Percentiles rank a stretch among this genome's conserved stretches.
Conservation (phyloP, 495 filamentous ascomycete genomes). For the Xylaria bambusicola region DNA sequence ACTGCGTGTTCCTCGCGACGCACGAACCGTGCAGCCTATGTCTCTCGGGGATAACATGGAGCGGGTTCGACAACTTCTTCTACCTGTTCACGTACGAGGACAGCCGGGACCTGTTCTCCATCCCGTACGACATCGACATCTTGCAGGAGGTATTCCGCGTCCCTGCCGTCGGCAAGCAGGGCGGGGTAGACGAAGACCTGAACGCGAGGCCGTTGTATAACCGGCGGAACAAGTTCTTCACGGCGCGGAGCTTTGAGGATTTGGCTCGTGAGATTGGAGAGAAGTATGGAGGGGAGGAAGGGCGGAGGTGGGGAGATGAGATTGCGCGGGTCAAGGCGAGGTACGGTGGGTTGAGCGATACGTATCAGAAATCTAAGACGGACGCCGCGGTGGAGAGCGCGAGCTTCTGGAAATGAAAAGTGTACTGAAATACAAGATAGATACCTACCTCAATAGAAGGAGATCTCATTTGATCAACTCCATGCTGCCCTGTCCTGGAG, state of each 20-base stretch:
- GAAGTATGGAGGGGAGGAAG: conserved; percentile 21
- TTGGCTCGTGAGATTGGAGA: conserved; percentile 32
- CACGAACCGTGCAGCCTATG: conserved; percentile 48
- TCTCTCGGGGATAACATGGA: conserved; percentile 45
- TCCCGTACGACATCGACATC: conserved; percentile 46
- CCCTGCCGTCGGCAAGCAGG: conserved; percentile 7
- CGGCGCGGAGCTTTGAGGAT: conserved; percentile 37
- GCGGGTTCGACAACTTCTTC: conserved; percentile 46
- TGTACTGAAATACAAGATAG: no score
- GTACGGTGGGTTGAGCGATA: conserved; percentile 38
- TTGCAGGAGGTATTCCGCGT: conserved; percentile 45
- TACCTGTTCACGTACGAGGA: conserved; percentile 50
- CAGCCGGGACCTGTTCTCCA: conserved; percentile 40
- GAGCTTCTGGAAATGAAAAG: conserved; percentile 42
- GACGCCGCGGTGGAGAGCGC: conserved; percentile 37
- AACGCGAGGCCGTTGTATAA: conserved; percentile 40
- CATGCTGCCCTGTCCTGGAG: no score
- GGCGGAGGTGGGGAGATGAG: conserved; percentile 26
- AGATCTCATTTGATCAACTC: no score
- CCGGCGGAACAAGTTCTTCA: conserved; percentile 43
- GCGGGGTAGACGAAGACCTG: conserved; percentile 21
- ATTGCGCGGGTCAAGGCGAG: conserved; percentile 37
- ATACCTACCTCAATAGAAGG: no score
- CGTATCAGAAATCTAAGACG: conserved; percentile 40
- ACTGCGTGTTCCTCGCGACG: conserved; percentile 46